Percentiles rank a stretch among this genome's conserved stretches.
Conservation (phyloP, 257 asterid genomes). For the Solanum virginianum region DNA sequence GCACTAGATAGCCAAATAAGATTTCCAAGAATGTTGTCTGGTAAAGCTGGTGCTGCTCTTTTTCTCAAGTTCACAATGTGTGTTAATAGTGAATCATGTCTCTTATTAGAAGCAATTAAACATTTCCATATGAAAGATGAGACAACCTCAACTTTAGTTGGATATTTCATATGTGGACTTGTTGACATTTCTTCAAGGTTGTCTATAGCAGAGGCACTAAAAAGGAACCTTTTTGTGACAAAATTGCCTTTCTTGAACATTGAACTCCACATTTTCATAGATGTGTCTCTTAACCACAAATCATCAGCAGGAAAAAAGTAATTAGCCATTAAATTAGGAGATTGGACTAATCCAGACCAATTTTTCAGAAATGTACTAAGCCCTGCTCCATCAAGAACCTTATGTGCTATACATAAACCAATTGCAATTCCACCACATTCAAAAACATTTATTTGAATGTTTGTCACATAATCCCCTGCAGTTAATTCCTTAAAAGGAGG, state of each 20-base stretch:
- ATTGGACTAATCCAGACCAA: constrained; percentile 32
- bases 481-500: constrained; percentile 7
- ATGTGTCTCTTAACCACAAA: constrained; percentile 33
- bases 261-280: constrained; percentile 47
- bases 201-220: constrained; percentile 24
- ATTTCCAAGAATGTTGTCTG: constrained; percentile 41
- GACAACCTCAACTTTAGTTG: constrained; percentile 52
- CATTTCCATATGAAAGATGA: constrained; percentile 63
- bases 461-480: constrained; percentile 28
- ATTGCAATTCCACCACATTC: constrained; percentile 73
- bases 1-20: constrained; percentile 52
- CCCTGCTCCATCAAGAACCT: constrained; percentile 55
- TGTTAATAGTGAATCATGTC: constrained; percentile 32
- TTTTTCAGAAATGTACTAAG: constrained; percentile 34
- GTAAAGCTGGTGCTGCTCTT: constrained; percentile 32
- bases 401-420: constrained; percentile 56
- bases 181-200: constrained; percentile 21
- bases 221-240: constrained; percentile 47
- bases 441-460: constrained; percentile 41
- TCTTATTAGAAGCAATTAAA: constrained; percentile 14
- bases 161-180: not conserved
- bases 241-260: constrained; percentile 47
- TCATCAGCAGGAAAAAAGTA: constrained; percentile 35
- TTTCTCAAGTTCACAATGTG: constrained; percentile 54
- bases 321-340: constrained; percentile 38